These are phyloP conservation scores for Singerocomus rubriflavus DNA, from an alignment of 1,284 basidiomycete species.

Conservation along the genomic window DNA sequence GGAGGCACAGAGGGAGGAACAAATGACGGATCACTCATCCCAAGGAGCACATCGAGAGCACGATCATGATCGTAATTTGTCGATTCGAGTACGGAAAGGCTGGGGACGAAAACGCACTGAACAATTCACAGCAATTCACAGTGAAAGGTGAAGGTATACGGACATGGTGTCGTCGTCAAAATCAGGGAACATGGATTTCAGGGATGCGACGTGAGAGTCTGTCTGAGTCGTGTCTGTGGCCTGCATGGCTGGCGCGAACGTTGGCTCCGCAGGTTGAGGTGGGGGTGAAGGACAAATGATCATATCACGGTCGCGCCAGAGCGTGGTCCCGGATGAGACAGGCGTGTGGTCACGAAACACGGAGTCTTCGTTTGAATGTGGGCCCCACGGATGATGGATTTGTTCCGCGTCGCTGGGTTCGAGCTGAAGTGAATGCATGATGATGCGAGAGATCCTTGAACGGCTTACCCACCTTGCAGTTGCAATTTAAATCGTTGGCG, in stretches of 20 bases:
- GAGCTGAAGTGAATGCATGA: neutral
- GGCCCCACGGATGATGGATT: slow-evolving; percentile 13
- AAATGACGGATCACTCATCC: slow-evolving; percentile 80
- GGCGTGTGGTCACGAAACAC: neutral
- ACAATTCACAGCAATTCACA: neutral
- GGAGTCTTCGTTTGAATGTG: neutral
- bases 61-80: slow-evolving; percentile 63
- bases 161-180: slow-evolving; percentile 69
- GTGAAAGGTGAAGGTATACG: slow-evolving; percentile 24
- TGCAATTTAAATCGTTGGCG: slow-evolving; percentile 11
- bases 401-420: slow-evolving; percentile 1
- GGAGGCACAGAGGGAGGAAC: slow-evolving; percentile 33
- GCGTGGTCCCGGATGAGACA: neutral
- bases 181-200: slow-evolving; percentile 76
- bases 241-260: slow-evolving; percentile 1
- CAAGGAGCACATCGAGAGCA: slow-evolving; percentile 69
- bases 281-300: slow-evolving; percentile 20
- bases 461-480: neutral
- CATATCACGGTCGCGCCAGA: slow-evolving; percentile 13
- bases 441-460: neutral
- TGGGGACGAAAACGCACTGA: slow-evolving; percentile 23
- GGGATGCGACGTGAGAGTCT: slow-evolving; percentile 50
- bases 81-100: slow-evolving; percentile 65
- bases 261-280: slow-evolving; percentile 3
- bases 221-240: neutral